Evolutionary conservation across 2,329 filamentous ascomycete genomes (phyloP), one percentile per base, ranked within the genome.

Genomic region (Clonostachys sp.): DNA sequence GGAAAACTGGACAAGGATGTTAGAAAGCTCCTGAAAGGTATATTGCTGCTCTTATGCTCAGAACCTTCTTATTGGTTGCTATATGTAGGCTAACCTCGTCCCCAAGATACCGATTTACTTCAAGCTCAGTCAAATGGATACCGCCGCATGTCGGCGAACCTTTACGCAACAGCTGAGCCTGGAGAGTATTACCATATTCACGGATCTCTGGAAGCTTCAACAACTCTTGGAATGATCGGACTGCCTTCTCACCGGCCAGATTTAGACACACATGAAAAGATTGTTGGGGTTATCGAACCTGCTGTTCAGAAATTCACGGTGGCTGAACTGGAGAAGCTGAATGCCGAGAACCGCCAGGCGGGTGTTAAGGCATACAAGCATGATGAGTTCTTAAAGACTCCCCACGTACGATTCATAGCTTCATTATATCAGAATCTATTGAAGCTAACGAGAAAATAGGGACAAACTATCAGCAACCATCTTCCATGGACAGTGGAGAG

Each of bases 171-270:
- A 9, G 83, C 80, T 59, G 75, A 72, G n/a, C 66, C 72, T 2
- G 80, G 77, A n/a, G 74, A 84, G 58, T 89, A 81, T 57, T 90
- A 87, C 58, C 86, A 90, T 57, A 85, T 89, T 24, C 86, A 89
- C 59, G 86, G 86, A 41, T 89, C 86, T 1, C 66, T 90, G 1
- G 85, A 89, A 54, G 86, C 86, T 5, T 83, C 80, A 10, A 84
- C 78, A 8, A 86, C 84, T 0, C 66, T 89, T 30, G 73, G 78
- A 41, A 89, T 89, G 84, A 77, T 89, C 54, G 86, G 84, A 0
- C 65, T 89, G 6, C 77, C 83, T 44, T 71, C 83, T 0, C 74
- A 81, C 47, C 70, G 78, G 6, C 80, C 83, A 2, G 80, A 83
- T 42, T 59, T 88, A 47, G 78, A 74, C 8, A 73, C 77, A n/a